Percentiles rank a stretch among this genome's conserved stretches.
These are phyloP conservation scores for Hirsutella rhossiliensis DNA, from an alignment of 2,329 filamentous ascomycete genomes.

Conservation along the genomic window DNA sequence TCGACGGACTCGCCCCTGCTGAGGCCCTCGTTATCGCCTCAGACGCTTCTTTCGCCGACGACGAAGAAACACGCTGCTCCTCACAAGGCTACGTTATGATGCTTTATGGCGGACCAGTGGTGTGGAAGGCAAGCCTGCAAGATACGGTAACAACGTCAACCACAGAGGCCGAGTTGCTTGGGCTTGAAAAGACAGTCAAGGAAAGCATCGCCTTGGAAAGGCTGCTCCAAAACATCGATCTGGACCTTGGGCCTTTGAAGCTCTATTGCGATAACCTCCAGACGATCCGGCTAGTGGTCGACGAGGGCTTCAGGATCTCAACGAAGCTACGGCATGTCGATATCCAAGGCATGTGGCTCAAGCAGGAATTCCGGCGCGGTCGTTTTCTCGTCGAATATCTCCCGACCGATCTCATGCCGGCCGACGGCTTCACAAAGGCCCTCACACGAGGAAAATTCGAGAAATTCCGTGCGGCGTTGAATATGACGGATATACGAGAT, in stretches of 20 bases:
- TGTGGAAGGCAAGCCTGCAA: background rate
- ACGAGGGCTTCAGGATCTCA: background rate
- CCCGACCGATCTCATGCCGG: background rate
- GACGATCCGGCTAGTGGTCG: background rate
- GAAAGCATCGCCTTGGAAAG: background rate
- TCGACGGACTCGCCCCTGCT: background rate
- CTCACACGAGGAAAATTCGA: background rate
- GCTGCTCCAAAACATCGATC: background rate
- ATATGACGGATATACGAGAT: too few relatives aligned
- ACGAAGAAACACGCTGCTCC: too few relatives aligned
- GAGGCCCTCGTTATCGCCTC: background rate
- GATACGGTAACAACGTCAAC: background rate
- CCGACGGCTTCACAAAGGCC: background rate
- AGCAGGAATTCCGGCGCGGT: conserved; percentile 1
- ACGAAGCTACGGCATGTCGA: conserved; percentile 2
- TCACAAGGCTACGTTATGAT: too few relatives aligned
- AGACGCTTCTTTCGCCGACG: conserved; percentile 1
- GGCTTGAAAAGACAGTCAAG: background rate
- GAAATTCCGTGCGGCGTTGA: too few relatives aligned
- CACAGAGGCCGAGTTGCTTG: too few relatives aligned
- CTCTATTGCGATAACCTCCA: conserved; percentile 1
- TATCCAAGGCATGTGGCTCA: conserved; percentile 2
- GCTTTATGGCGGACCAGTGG: background rate
- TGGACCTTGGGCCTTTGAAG: background rate
- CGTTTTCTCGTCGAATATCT: background rate